Base-by-base conservation (phyloP, 1,139 yeast species). In the Schizosaccharomyces versatilis region DNA sequence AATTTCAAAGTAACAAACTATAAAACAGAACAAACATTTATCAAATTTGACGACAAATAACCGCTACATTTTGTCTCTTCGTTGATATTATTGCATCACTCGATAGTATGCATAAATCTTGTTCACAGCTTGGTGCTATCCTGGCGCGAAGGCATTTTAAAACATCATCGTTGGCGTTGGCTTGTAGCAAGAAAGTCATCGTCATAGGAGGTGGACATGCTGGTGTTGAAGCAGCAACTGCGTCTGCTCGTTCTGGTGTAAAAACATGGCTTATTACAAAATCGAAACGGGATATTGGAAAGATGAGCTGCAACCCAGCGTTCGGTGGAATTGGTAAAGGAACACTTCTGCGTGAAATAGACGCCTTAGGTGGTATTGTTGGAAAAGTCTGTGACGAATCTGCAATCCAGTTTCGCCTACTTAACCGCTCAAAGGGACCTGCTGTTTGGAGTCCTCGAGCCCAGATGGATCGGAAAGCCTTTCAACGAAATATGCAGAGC, bases 311-410 rank as follows among this genome's bases (percentile, higher is more conserved):
- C 66, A 93, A 93, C 65, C 99, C 99, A 3, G 86, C 86, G 53
- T 84, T 86, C 81, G 99, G 98, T 44, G 99, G 99, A 55, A 93
- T 93, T 54, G 99, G 98, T 0, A 93, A 93, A 64, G 99, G 98
- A 17, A 90, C 95, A 1, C 70, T 93, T 54, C 69, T 93, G 42
- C 75, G 86, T 61, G 99, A 93, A 67, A 85, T 93, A 7, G 99
- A 93, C 69, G 97, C 99, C 0, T 70, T 93, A 55, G 99, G 88
- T 66, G 99, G 99, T 3, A 83, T 90, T 0, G 79, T 94, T 6
- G 80, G 90, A 0, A 71, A 77, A 58, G 77, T 90, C 15, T 88
- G 93, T 1, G 99, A 93, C 67, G 72, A 75, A 62, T 94, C 98
- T 0, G 98, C 98, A 0, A 84, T 88, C 42, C 95, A 88, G 65